These are phyloP conservation scores for Fraxinus velutina DNA, from an alignment of 305 asterid species.

Conservation along the genomic window DNA sequence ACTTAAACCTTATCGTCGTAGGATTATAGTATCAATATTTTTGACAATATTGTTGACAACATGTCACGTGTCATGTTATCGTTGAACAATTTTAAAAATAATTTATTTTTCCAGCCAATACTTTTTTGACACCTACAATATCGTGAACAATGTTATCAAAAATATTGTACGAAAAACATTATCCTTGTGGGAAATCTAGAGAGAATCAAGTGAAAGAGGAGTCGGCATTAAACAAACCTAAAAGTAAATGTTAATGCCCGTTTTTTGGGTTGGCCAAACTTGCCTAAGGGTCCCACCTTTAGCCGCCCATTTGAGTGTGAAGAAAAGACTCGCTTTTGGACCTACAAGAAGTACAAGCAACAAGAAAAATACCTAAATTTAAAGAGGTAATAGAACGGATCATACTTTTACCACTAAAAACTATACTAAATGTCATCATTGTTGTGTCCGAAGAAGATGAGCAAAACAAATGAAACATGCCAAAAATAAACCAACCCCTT, in stretches of 20 bases:
- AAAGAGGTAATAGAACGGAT: neutral
- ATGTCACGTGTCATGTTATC: too few relatives aligned
- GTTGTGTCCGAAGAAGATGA: neutral
- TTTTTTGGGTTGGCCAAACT: slow-evolving; percentile 16
- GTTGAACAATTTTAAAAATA: too few relatives aligned
- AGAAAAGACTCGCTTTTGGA: neutral
- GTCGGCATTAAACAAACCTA: slow-evolving; percentile 1
- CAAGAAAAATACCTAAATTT: too few relatives aligned
- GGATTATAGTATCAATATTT: too few relatives aligned
- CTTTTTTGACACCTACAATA: too few relatives aligned
- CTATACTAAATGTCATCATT: neutral
- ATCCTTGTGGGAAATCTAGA: neutral
- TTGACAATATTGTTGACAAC: too few relatives aligned
- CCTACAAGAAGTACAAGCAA: neutral
- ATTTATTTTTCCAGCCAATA: too few relatives aligned
- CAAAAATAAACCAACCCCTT: neutral
- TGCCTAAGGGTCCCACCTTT: neutral
- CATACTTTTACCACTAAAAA: neutral
- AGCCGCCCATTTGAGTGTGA: neutral
- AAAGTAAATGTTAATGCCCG: slow-evolving; percentile 12
- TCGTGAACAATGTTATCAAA: too few relatives aligned
- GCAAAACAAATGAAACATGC: neutral
- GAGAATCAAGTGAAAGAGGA: slow-evolving; percentile 14
- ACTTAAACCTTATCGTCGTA: neutral
- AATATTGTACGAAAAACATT: too few relatives aligned